Conservation (phyloP, 2,329 filamentous ascomycete species). For the Fusarium nematophilum region DNA sequence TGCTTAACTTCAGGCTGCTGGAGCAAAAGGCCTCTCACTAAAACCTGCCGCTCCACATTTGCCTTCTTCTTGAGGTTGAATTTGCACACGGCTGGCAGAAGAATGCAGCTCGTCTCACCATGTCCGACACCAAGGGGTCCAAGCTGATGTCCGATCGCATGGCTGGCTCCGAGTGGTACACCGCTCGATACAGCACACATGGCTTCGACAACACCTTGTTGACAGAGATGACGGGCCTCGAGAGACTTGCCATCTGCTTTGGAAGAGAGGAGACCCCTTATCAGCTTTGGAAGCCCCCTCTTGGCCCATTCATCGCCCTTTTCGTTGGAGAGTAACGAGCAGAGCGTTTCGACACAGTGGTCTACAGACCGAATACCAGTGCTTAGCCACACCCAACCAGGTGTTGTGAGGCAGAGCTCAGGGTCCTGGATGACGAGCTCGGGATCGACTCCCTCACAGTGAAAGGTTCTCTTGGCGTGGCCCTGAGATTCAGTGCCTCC, state of each 20-base stretch:
- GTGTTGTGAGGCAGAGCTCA: constrained; percentile 61
- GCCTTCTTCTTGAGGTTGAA: constrained; percentile 56
- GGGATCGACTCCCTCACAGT: constrained; percentile 53
- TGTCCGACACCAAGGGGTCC: constrained; percentile 68
- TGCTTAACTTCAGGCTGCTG: constrained; percentile 21
- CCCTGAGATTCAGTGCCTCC: constrained; percentile 44
- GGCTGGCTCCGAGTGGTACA: constrained; percentile 60
- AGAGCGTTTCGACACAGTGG: constrained; percentile 68
- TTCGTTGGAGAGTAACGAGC: constrained; percentile 53
- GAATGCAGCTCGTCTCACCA: constrained; percentile 60
- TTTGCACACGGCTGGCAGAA: constrained; percentile 66
- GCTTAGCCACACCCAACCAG: constrained; percentile 65
- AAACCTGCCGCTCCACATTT: constrained; percentile 46
- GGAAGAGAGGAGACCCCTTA: constrained; percentile 4
- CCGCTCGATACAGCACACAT: constrained; percentile 58
- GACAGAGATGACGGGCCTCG: constrained; percentile 58
- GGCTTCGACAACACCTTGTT: constrained; percentile 63
- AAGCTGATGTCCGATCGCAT: constrained; percentile 65
- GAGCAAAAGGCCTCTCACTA: constrained; percentile 14
- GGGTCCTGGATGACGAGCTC: constrained; percentile 68
- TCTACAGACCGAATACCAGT: constrained; percentile 68
- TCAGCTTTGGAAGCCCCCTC: neutral
- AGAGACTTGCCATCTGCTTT: constrained; percentile 47
- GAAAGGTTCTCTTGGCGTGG: constrained; percentile 45
- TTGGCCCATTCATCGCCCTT: constrained; percentile 41